These are phyloP conservation scores for Lodderomyces oxycetoniae DNA, from an alignment of 1,139 yeast genomes.

Conservation along the genomic window DNA sequence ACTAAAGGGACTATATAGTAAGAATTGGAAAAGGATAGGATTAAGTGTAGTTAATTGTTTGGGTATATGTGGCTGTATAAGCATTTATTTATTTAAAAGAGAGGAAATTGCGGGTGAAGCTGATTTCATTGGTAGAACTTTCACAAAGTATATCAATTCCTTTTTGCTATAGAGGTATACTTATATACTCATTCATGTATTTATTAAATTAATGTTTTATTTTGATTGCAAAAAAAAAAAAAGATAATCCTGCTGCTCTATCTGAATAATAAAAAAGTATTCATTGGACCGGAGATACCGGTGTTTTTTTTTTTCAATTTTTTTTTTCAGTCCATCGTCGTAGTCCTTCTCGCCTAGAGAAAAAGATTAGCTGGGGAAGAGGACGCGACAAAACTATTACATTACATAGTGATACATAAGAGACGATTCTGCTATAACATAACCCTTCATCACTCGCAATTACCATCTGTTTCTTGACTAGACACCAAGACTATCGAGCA, in stretches of 20 bases:
- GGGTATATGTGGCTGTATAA: slow-evolving; percentile 23
- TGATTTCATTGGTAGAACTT: slow-evolving; percentile 29
- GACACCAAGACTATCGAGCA: no score
- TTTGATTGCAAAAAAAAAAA: not conserved
- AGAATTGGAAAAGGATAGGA: slow-evolving; percentile 31
- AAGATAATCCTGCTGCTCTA: no score
- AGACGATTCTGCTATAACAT: no score
- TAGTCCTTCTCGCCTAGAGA: no score
- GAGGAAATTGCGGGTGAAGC: slow-evolving; percentile 12
- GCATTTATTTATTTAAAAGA: slow-evolving; percentile 22
- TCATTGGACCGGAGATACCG: no score
- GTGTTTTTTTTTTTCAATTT: no score
- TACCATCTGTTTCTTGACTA: no score
- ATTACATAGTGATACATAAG: no score
- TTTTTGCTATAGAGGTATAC: slow-evolving; percentile 8
- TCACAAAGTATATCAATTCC: slow-evolving; percentile 21
- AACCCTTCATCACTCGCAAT: no score
- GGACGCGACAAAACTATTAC: no score
- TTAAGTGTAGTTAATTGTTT: slow-evolving; percentile 26
- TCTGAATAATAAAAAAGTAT: not conserved
- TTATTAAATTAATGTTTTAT: not conserved
- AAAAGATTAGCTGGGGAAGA: no score
- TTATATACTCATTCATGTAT: slow-evolving; percentile 2
- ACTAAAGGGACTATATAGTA: slow-evolving; percentile 25
- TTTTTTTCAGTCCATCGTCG: no score